These are phyloP conservation scores for Tanacetum coccineum DNA, from an alignment of 129 eudicot species.

Conservation along the genomic window DNA sequence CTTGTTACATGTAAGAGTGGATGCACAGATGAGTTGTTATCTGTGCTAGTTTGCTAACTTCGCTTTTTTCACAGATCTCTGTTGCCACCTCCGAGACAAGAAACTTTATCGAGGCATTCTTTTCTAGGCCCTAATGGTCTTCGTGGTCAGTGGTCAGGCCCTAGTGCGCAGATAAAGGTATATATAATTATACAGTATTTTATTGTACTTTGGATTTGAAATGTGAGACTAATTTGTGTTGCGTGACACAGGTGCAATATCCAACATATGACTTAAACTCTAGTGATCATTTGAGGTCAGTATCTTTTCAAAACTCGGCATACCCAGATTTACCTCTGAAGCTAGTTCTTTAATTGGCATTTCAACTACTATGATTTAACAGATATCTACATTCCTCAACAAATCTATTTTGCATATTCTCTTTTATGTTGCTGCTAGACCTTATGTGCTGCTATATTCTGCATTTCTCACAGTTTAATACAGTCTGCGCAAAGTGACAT, in stretches of 20 bases:
- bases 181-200: conserved; percentile 13
- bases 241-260: conserved; percentile 65
- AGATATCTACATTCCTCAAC: too few relatives aligned
- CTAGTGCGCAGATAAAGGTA: conserved; percentile 75
- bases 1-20: too few relatives aligned
- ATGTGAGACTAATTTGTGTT: conserved; percentile 8
- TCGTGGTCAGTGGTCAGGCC: conserved; percentile 67
- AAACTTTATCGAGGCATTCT: conserved; percentile 94
- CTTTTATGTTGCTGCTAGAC: neutral
- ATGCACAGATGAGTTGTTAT: too few relatives aligned
- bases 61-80: conserved; percentile 51
- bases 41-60: too few relatives aligned
- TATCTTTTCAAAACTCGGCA: neutral
- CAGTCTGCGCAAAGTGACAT: conserved; percentile 43
- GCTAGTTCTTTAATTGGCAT: neutral
- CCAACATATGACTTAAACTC: conserved; percentile 61
- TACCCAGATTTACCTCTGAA: neutral
- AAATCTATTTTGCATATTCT: neutral
- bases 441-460: conserved; percentile 1
- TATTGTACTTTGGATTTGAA: conserved; percentile 16
- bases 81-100: conserved; percentile 82
- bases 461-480: conserved; percentile 45
- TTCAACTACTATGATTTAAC: neutral
- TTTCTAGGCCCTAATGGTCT: conserved; percentile 89
- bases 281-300: conserved; percentile 59